Percentiles rank a stretch among this genome's conserved stretches.
phyloP scores from a whole-genome alignment of 2,329 filamentous ascomycete genomes.

The Sphaerulina musiva region DNA sequence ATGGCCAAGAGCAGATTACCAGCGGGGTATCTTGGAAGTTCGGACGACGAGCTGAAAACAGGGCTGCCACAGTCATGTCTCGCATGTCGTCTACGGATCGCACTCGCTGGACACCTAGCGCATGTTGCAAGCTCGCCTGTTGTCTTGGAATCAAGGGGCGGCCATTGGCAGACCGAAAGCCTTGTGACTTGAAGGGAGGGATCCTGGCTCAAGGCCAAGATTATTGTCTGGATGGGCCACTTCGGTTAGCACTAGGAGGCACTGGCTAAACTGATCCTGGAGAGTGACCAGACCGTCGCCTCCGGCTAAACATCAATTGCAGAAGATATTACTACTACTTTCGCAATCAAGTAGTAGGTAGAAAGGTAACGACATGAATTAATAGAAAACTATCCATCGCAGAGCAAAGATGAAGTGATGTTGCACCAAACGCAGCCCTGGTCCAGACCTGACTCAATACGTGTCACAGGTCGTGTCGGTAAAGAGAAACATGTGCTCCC shows the following conservation, averaged over 20 bases:
- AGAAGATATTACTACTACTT: too few relatives aligned
- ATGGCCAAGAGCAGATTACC: slow-evolving; percentile 1
- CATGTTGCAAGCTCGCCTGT: background rate
- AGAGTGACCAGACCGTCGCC: too few relatives aligned
- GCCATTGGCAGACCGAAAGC: too few relatives aligned
- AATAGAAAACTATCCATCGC: background rate
- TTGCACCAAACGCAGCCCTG: background rate
- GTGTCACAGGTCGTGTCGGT: background rate
- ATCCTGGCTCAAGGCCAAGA: too few relatives aligned
- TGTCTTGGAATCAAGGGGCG: background rate
- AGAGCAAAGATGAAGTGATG: background rate
- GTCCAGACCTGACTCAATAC: background rate
- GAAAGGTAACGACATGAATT: background rate
- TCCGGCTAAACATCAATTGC: too few relatives aligned
- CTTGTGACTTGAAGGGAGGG: too few relatives aligned
- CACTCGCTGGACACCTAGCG: background rate
- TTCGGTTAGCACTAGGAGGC: too few relatives aligned
- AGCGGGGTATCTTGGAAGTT: slow-evolving; percentile 7
- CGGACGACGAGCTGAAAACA: slow-evolving; percentile 4
- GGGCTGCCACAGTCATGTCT: background rate
- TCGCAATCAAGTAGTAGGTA: too few relatives aligned
- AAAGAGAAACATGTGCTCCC: background rate
- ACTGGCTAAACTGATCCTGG: too few relatives aligned
- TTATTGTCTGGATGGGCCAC: too few relatives aligned
- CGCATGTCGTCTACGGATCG: background rate